A percentile compares a stretch with the other conserved stretches of the same genome.
Conservation (phyloP, 306 rosid genomes). For the Hippophae gyantsensis region DNA sequence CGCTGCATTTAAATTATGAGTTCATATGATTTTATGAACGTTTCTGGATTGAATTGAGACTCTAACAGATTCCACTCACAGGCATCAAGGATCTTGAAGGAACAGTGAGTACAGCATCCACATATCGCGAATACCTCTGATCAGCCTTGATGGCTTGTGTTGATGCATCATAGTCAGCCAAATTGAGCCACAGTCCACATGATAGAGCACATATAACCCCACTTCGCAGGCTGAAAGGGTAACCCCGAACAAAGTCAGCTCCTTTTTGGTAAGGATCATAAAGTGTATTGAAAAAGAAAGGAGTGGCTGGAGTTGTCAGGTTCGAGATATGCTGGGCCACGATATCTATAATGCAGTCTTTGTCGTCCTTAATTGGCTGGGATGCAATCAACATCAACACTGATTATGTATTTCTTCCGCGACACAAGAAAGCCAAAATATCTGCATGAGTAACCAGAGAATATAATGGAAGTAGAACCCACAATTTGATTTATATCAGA, state of each 20-base stretch:
- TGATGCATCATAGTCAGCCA: slow-evolving; percentile 89
- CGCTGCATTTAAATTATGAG: too few species aligned
- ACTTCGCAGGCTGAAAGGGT: slow-evolving; percentile 85
- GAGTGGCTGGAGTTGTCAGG: slow-evolving; percentile 89
- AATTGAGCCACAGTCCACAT: slow-evolving; percentile 92
- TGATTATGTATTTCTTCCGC: slow-evolving; percentile 68
- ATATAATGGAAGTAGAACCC: slow-evolving; percentile 62
- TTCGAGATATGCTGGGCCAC: slow-evolving; percentile 71
- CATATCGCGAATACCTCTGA: slow-evolving; percentile 58
- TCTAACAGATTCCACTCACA: slow-evolving; percentile 85
- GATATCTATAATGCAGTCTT: slow-evolving; percentile 48
- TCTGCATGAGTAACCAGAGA: slow-evolving; percentile 92
- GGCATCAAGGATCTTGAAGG: slow-evolving; percentile 75
- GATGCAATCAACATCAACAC: slow-evolving; percentile 81
- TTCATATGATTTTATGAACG: too few species aligned
- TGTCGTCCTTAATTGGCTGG: slow-evolving; percentile 67
- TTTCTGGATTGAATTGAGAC: too few species aligned
- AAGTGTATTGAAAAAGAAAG: slow-evolving; percentile 95
- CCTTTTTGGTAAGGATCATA: slow-evolving; percentile 91
- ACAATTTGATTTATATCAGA: slow-evolving; percentile 58
- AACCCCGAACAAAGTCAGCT: slow-evolving; percentile 94
- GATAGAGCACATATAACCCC: slow-evolving; percentile 85
- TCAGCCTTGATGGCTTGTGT: slow-evolving; percentile 83
- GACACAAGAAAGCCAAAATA: slow-evolving; percentile 85
- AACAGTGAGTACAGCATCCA: slow-evolving; percentile 89